Evolutionary conservation across 345 rosid species (phyloP), one percentile per base, ranked within the genome.

Genomic region (Aquilaria yunnanensis): DNA sequence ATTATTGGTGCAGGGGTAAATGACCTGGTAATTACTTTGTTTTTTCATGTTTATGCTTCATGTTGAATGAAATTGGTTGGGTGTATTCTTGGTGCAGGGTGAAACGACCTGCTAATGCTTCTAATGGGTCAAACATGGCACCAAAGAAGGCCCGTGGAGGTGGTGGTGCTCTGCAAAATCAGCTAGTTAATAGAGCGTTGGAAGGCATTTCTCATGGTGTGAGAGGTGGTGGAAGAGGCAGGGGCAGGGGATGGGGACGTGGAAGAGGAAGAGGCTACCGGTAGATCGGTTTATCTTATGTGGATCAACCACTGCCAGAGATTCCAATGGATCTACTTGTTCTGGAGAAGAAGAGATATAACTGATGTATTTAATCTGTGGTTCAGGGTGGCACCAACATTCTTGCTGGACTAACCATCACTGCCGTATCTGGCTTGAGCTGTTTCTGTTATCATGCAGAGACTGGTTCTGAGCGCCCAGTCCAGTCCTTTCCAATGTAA

Each of bases 161-260:
- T 34, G 75, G 74, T 1, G 87, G 92, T 62, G 83, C 85, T 51
- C 29, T 80, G 65, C 92, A 70, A 61, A 85, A 77, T 64, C 99
- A 94, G 77, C 92, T 88, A 54, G 93, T 94, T 32, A 90, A 80
- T 64, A 83, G 89, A 78, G 97, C 97, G 58, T 79, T 90, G 54
- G 91, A 94, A 72, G 99, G 97, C 46, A 78, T 94, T 72, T 83
- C 97, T 54, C 76, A 74, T 67, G 87, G 94, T 63, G 90, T 90
- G 51, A 78, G 92, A 56, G 83, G 87, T 45, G 89, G 89, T n/a
- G 66, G 80, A 16, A 80, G 85, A 60, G 83, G 77, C 59, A 78
- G 89, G 56, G 75, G 83, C 49, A 63, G 89, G 67, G 86, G 89
- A 16, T 67, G 88, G 67, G 93, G 91, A 50, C 73, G 91, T 51